A percentile compares a stretch with the other conserved stretches of the same genome.
Evolutionary conservation across 371 early-diverging fungal genomes (phyloP).

Genomic region (Saksenaea vasiformis): DNA sequence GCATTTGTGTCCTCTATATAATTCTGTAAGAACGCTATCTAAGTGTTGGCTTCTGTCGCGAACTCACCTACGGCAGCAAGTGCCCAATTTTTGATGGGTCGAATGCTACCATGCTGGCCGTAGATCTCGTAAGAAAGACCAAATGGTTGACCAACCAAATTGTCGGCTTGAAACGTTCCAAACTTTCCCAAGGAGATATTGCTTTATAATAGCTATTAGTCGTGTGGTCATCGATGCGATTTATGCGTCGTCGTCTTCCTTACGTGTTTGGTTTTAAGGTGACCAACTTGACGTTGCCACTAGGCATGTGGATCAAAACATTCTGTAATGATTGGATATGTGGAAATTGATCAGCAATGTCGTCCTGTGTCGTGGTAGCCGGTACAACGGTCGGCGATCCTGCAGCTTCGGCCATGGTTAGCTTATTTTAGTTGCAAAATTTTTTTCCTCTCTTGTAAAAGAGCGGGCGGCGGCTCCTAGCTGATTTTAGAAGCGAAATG

Average conservation of each 20-base stretch:
- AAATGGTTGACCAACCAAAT: slow-evolving; percentile 82
- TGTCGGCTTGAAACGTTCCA: slow-evolving; percentile 79
- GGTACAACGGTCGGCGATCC: slow-evolving; percentile 14
- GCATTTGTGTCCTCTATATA: slow-evolving; percentile 73
- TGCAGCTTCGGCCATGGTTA: background rate
- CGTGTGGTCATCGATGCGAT: background rate
- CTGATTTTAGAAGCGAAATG: no score
- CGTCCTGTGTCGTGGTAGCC: slow-evolving; percentile 21
- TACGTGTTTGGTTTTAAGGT: slow-evolving; percentile 68
- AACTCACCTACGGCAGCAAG: slow-evolving; percentile 46
- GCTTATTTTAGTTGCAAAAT: background rate
- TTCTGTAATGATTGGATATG: slow-evolving; percentile 60
- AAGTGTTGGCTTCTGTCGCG: background rate
- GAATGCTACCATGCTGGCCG: slow-evolving; percentile 51
- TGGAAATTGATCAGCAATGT: slow-evolving; percentile 33
- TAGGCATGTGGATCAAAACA: slow-evolving; percentile 83
- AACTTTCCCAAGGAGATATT: slow-evolving; percentile 88
- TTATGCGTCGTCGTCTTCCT: slow-evolving; percentile 5
- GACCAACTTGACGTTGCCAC: slow-evolving; percentile 82
- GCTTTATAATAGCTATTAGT: slow-evolving; percentile 26
- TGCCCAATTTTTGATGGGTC: slow-evolving; percentile 40
- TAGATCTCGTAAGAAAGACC: slow-evolving; percentile 87
- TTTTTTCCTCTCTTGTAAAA: no score
- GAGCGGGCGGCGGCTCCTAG: no score
- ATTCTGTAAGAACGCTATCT: background rate